A percentile compares a stretch with the other conserved stretches of the same genome.
Conservation (phyloP, 2,329 filamentous ascomycete species). For the Biscogniauxia sp. region DNA sequence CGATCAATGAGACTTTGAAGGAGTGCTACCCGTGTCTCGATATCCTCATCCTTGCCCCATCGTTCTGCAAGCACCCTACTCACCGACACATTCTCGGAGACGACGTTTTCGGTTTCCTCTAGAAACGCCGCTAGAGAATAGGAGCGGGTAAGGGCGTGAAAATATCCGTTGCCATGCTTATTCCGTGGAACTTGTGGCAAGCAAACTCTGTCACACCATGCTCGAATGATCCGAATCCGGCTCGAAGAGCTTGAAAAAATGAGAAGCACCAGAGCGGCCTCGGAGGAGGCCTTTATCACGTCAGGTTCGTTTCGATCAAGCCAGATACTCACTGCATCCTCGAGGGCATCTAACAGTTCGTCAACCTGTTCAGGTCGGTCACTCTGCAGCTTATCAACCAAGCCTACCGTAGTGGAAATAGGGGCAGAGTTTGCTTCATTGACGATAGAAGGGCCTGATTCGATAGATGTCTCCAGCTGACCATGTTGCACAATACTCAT, state of each 20-base stretch:
- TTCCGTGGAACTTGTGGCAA: conserved; percentile 32
- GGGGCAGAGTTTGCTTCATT: conserved; percentile 12
- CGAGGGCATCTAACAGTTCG: conserved; percentile 26
- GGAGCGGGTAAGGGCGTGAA: conserved; percentile 51
- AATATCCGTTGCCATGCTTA: conserved; percentile 48
- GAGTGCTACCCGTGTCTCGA: conserved; percentile 55
- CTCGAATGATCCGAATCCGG: conserved; percentile 39
- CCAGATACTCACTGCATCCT: conserved; percentile 42
- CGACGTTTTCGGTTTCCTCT: conserved; percentile 25
- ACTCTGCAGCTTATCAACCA: conserved; percentile 15
- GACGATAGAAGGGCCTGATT: conserved; percentile 27
- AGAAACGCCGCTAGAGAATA: conserved; percentile 39
- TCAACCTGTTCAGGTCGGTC: conserved; percentile 15
- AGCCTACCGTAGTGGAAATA: conserved; percentile 8
- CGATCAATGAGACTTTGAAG: conserved; percentile 52
- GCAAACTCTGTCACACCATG: conserved; percentile 47
- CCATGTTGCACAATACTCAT: conserved; percentile 25
- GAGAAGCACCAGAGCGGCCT: conserved; percentile 50
- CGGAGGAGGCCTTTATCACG: conserved; percentile 47
- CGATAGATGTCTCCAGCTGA: conserved; percentile 18
- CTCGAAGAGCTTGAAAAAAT: conserved; percentile 39
- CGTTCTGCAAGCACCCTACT: conserved; percentile 46
- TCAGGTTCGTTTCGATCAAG: conserved; percentile 51
- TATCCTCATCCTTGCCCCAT: conserved; percentile 50
- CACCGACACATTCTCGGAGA: conserved; percentile 24